These are phyloP conservation scores for Trichoderma erinaceum DNA, from an alignment of 495 filamentous ascomycete genomes.

Conservation along the genomic window DNA sequence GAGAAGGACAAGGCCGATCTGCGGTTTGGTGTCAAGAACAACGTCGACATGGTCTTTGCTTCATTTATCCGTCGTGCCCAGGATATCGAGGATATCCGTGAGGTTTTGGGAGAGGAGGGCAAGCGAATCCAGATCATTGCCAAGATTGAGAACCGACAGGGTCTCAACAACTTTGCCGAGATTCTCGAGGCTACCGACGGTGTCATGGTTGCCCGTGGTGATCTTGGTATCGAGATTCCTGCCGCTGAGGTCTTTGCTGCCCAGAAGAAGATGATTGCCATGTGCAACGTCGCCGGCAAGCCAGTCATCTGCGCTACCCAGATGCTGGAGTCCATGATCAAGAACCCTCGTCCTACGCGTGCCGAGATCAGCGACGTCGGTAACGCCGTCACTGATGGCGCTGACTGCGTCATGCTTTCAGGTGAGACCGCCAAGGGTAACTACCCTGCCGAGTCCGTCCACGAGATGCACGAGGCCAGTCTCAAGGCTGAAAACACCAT, in stretches of 20 bases:
- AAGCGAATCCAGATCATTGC: constrained; percentile 98
- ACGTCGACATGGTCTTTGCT: constrained; percentile 97
- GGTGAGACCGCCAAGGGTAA: constrained; percentile 97
- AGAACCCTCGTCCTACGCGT: constrained; percentile 95
- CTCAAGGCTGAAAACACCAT: constrained; percentile 92
- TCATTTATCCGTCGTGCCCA: constrained; percentile 92
- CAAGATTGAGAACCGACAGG: constrained; percentile 99
- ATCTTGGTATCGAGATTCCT: constrained; percentile 96
- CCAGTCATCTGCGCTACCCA: constrained; percentile 82
- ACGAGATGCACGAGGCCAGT: constrained; percentile 97
- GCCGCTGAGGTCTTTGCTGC: constrained; percentile 97
- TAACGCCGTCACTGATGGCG: constrained; percentile 94
- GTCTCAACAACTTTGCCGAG: constrained; percentile 95
- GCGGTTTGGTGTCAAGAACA: constrained; percentile 92
- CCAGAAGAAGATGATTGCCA: constrained; percentile 99
- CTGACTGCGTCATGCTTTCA: constrained; percentile 99
- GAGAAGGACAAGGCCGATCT: constrained; percentile 96
- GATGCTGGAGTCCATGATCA: constrained; percentile 95
- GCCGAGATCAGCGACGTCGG: constrained; percentile 96
- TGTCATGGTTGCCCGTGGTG: constrained; percentile 99
- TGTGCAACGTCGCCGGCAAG: constrained; percentile 99
- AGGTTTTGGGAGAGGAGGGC: constrained; percentile 85
- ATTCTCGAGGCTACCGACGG: constrained; percentile 95
- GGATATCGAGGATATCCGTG: constrained; percentile 87
- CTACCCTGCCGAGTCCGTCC: constrained; percentile 88